Conservation (phyloP, 2,329 filamentous ascomycete species). For the Tolypocladium endophyticum region DNA sequence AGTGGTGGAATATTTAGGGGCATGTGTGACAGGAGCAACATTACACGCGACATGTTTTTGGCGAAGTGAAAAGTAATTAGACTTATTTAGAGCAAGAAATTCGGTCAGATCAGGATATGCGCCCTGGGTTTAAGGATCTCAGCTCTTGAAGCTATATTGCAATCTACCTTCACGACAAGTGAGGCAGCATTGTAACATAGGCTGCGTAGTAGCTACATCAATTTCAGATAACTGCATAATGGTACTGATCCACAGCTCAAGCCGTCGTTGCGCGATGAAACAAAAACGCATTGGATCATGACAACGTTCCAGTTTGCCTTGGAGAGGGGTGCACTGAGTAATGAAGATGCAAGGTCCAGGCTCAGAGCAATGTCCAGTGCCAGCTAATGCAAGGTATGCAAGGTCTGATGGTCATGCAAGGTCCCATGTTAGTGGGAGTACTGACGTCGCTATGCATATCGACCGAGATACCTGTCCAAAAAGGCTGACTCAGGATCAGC, state of each 20-base stretch:
- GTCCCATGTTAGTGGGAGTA: background rate
- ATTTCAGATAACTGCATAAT: too few species aligned
- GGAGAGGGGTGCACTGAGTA: background rate
- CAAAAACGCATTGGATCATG: background rate
- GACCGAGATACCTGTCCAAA: background rate
- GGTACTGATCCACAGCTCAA: too few species aligned
- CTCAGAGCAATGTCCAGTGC: background rate
- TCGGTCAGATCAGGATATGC: too few species aligned
- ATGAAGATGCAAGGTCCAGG: background rate
- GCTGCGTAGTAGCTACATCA: too few species aligned
- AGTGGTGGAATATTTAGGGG: constrained; percentile 68
- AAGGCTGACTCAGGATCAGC: background rate
- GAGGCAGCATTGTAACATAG: too few species aligned
- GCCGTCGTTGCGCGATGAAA: too few species aligned
- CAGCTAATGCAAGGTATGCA: background rate
- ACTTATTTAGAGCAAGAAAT: background rate
- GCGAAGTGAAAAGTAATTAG: background rate
- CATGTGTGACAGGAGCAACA: constrained; percentile 85
- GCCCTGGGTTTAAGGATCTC: too few species aligned
- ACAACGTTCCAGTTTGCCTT: too few species aligned
- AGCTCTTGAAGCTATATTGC: too few species aligned
- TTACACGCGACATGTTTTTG: constrained; percentile 23
- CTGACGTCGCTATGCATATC: background rate
- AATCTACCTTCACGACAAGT: too few species aligned
- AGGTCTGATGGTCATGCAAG: background rate